Evolutionary conservation across 345 rosid genomes (phyloP).

Genomic region (Hypericum androsaemum): DNA sequence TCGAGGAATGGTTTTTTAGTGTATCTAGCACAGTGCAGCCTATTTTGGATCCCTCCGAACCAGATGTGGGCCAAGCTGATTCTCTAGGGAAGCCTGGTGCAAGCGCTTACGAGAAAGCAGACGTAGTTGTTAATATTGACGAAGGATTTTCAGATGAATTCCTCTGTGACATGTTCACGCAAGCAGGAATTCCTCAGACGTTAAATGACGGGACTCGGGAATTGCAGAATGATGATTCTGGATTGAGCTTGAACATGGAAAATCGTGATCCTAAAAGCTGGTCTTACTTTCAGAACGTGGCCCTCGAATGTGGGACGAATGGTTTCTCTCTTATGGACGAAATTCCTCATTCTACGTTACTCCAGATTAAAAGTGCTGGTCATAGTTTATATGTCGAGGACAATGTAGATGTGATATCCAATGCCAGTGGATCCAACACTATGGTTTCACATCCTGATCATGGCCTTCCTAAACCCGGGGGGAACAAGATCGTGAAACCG

Average conservation of each 20-base stretch:
- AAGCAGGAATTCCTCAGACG: slow-evolving; percentile 31
- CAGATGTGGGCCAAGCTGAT: slow-evolving; percentile 4
- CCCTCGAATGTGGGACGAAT: slow-evolving; percentile 19
- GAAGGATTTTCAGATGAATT: slow-evolving; percentile 19
- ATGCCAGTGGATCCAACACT: slow-evolving; percentile 19
- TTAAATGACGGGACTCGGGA: slow-evolving; percentile 17
- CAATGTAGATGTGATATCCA: slow-evolving; percentile 26
- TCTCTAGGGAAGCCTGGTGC: slow-evolving; percentile 11
- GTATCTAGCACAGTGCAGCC: too few species aligned
- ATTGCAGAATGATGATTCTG: slow-evolving; percentile 14
- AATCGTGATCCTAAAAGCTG: slow-evolving; percentile 24
- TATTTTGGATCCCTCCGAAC: too few species aligned
- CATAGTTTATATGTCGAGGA: slow-evolving; percentile 25
- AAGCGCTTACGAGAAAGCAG: slow-evolving; percentile 5
- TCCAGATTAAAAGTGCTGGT: slow-evolving; percentile 40
- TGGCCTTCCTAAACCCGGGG: slow-evolving; percentile 31
- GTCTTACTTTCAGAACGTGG: slow-evolving; percentile 22
- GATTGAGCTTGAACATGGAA: slow-evolving; percentile 20
- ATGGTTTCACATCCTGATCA: slow-evolving; percentile 27
- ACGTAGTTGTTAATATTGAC: slow-evolving; percentile 20
- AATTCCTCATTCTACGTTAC: slow-evolving; percentile 42
- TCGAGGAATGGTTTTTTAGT: too few species aligned
- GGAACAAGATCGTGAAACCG: slow-evolving; percentile 26
- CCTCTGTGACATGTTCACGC: slow-evolving; percentile 18
- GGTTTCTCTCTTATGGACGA: slow-evolving; percentile 20